A percentile compares a stretch with the other conserved stretches of the same genome.
Conservation (phyloP, 2,329 filamentous ascomycete species). For the Colletotrichum eleusines region DNA sequence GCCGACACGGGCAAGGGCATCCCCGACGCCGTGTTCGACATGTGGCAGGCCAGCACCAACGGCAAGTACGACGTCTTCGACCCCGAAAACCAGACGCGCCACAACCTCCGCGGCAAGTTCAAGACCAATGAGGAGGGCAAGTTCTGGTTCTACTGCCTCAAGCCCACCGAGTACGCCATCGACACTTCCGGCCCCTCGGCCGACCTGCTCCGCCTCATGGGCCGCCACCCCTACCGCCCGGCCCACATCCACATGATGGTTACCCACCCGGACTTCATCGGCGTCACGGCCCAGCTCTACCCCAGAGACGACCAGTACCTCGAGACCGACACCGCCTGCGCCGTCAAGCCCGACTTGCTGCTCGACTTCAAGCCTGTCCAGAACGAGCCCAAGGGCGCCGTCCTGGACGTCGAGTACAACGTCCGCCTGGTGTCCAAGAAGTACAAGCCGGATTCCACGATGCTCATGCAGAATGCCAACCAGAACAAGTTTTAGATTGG, state of each 20-base stretch:
- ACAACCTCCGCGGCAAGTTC: slow-evolving; percentile 76
- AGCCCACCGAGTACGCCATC: slow-evolving; percentile 73
- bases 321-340: slow-evolving; percentile 52
- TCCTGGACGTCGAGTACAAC: slow-evolving; percentile 50
- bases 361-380: slow-evolving; percentile 59
- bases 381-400: slow-evolving; percentile 49
- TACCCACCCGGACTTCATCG: slow-evolving; percentile 66
- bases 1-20: slow-evolving; percentile 45
- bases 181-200: slow-evolving; percentile 62
- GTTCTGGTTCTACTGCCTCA: slow-evolving; percentile 72
- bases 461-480: slow-evolving; percentile 43
- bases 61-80: slow-evolving; percentile 71
- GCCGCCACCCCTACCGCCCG: slow-evolving; percentile 44
- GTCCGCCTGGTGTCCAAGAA: slow-evolving; percentile 45
- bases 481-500: slow-evolving; percentile 41
- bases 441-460: slow-evolving; percentile 44
- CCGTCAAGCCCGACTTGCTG: slow-evolving; percentile 54
- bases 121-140: slow-evolving; percentile 70
- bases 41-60: slow-evolving; percentile 74
- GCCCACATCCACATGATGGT: slow-evolving; percentile 48
- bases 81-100: slow-evolving; percentile 67
- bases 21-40: slow-evolving; percentile 65
- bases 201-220: slow-evolving; percentile 44
- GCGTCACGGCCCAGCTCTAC: slow-evolving; percentile 77
- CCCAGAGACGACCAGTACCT: slow-evolving; percentile 69